phyloP scores from a whole-genome alignment of 176 grass and related monocot species.

The Carex parvula region DNA sequence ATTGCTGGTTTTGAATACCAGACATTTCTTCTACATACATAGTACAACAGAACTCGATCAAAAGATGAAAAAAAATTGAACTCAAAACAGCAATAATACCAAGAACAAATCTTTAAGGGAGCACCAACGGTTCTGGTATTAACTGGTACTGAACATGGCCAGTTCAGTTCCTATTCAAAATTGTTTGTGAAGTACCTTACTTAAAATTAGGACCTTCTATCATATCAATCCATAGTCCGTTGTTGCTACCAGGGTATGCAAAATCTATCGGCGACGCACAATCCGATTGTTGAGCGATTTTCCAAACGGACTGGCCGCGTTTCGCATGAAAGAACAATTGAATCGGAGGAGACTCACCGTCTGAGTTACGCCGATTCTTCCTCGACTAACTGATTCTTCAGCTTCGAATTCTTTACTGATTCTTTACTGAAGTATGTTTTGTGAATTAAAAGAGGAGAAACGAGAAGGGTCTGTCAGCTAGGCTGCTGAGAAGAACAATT shows the following conservation, averaged over 20 bases:
- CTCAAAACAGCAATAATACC: background rate
- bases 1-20: background rate
- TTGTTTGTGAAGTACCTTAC: background rate
- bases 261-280: background rate
- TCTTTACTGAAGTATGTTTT: background rate
- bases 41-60: background rate
- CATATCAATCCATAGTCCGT: background rate
- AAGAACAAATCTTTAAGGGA: background rate
- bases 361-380: background rate
- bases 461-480: background rate
- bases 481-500: no score
- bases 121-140: background rate
- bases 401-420: background rate
- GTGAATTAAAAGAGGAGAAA: background rate
- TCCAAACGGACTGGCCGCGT: background rate
- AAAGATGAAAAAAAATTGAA: background rate
- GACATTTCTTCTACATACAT: constrained; percentile 13
- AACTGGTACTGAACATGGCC: background rate
- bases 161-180: background rate
- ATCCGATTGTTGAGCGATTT: background rate
- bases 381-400: background rate
- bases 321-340: background rate
- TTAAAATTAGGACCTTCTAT: background rate
- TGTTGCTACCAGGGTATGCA: background rate
- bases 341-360: background rate